Evolutionary conservation across 495 filamentous ascomycete genomes (phyloP).

Genomic region (Pyrenopolyporus hunteri): DNA sequence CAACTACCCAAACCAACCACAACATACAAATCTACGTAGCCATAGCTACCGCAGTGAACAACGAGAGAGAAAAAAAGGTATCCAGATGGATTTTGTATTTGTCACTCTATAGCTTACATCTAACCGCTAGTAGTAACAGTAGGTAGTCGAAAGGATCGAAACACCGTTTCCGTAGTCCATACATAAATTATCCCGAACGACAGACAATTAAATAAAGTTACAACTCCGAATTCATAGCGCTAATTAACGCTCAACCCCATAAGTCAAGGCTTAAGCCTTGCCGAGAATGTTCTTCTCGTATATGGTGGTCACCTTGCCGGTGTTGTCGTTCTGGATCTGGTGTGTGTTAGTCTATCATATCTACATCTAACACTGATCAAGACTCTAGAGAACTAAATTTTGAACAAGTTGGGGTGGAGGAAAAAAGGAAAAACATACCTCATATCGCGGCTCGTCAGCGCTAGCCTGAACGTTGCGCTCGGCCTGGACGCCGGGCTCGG

Average conservation of each 20-base stretch:
- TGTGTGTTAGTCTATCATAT: too few species aligned
- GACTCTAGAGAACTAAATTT: too few species aligned
- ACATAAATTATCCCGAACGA: too few species aligned
- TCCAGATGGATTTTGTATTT: background rate
- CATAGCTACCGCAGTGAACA: too few species aligned
- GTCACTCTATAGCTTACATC: background rate
- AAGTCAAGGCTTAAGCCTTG: conserved; percentile 7
- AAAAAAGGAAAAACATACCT: conserved; percentile 39
- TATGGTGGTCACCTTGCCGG: conserved; percentile 48
- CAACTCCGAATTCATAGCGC: background rate
- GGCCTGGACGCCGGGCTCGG: conserved; percentile 49
- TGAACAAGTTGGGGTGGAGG: background rate
- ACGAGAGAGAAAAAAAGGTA: too few species aligned
- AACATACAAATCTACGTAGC: too few species aligned
- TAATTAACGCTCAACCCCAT: background rate
- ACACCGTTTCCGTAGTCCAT: background rate
- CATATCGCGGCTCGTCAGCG: conserved; percentile 47
- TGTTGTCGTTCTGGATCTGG: conserved; percentile 52
- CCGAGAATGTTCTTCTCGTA: conserved; percentile 53
- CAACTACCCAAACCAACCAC: too few species aligned
- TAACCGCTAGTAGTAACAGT: background rate
- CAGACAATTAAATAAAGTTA: background rate
- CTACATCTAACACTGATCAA: too few species aligned
- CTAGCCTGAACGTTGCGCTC: conserved; percentile 51
- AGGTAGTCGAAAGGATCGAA: background rate